Percentiles rank a stretch among this genome's conserved stretches.
Evolutionary conservation across 2,329 filamentous ascomycete genomes (phyloP).

Genomic region (Penicillium sclerotigenum): DNA sequence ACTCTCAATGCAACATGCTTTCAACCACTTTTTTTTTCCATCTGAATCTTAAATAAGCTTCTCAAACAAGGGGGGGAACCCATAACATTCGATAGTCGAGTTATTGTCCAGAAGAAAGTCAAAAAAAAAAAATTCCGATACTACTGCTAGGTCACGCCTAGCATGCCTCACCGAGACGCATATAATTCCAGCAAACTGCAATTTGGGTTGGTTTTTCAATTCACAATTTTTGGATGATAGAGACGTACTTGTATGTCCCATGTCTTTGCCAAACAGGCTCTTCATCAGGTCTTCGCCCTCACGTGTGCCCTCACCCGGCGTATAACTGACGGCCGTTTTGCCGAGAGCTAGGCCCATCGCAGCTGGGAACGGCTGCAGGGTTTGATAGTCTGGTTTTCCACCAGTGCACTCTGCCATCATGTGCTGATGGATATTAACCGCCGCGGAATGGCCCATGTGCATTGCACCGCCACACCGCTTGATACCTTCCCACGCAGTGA

Average conservation of each 20-base stretch:
- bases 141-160: constrained; percentile 7
- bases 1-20: too few species aligned
- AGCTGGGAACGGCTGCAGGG: constrained; percentile 56
- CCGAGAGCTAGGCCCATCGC: constrained; percentile 72
- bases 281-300: constrained; percentile 62
- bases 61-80: background rate
- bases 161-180: constrained; percentile 45
- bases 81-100: background rate
- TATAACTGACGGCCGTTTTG: constrained; percentile 64
- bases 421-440: constrained; percentile 64
- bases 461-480: constrained; percentile 76
- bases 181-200: constrained; percentile 56
- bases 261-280: constrained; percentile 64
- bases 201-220: constrained; percentile 3
- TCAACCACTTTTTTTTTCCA: too few species aligned
- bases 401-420: constrained; percentile 49
- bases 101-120: background rate
- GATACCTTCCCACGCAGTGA: constrained; percentile 70
- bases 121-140: background rate
- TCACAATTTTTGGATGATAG: background rate
- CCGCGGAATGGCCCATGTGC: constrained; percentile 66
- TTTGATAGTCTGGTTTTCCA: constrained; percentile 47
- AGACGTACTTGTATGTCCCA: constrained; percentile 62
- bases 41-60: too few species aligned
- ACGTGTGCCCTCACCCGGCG: constrained; percentile 54